Evolutionary conservation across 2,329 filamentous ascomycete genomes (phyloP).

Genomic region (Cladosporium halotolerans): DNA sequence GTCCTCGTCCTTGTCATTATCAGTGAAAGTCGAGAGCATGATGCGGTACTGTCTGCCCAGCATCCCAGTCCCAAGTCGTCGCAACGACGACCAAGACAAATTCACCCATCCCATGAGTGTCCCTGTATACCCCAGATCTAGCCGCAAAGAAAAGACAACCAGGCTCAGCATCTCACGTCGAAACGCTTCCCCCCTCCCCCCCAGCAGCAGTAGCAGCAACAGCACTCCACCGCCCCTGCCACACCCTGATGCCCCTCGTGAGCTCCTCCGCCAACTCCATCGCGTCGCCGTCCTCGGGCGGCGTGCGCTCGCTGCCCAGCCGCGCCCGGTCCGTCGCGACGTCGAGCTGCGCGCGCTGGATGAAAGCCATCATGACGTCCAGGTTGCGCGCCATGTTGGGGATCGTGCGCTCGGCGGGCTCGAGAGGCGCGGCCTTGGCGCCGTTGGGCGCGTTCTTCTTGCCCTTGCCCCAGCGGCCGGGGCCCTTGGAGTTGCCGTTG

Average conservation of each 20-base stretch:
- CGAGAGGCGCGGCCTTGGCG: conserved; percentile 46
- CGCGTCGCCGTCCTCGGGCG: neutral
- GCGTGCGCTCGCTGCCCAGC: conserved; percentile 27
- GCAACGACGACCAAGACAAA: no score
- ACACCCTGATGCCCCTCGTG: conserved; percentile 5
- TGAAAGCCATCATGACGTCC: conserved; percentile 80
- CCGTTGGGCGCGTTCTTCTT: conserved; percentile 24
- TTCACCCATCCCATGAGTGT: neutral
- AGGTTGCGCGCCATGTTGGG: conserved; percentile 54
- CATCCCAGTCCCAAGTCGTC: no score
- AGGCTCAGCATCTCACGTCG: neutral
- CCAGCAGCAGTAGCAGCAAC: neutral
- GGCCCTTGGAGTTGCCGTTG: conserved; percentile 10
- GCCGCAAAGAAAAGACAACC: neutral
- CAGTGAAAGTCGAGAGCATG: no score
- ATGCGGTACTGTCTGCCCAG: no score
- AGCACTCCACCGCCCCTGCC: conserved; percentile 7
- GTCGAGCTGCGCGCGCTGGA: conserved; percentile 81
- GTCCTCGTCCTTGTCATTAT: no score
- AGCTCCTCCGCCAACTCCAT: conserved; percentile 9
- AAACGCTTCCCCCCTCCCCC: neutral
- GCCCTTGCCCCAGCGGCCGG: conserved; percentile 17
- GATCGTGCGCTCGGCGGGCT: conserved; percentile 65
- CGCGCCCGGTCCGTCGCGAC: conserved; percentile 58
- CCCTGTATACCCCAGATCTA: no score